These are phyloP conservation scores for Geotrichum bryndzae DNA, from an alignment of 1,139 yeast species.

Conservation along the genomic window DNA sequence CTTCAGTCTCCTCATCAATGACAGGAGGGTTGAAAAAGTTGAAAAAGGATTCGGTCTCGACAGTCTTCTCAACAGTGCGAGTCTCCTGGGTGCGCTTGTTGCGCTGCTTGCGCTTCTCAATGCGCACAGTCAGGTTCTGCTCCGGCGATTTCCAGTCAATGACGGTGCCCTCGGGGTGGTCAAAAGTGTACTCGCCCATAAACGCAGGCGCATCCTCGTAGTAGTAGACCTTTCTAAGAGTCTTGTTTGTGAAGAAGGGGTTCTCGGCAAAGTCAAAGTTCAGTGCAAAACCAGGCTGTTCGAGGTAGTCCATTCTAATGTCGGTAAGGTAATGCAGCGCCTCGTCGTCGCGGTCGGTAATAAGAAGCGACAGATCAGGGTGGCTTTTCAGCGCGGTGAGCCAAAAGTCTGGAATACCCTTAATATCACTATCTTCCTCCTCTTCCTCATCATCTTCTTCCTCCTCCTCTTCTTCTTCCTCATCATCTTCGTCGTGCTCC, in stretches of 20 bases:
- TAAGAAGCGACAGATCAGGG: conserved; percentile 73
- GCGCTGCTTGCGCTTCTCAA: conserved; percentile 96
- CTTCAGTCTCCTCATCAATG: conserved; percentile 45
- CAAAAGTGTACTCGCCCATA: conserved; percentile 93
- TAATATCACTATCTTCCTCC: conserved; percentile 38
- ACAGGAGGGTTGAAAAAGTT: conserved; percentile 87
- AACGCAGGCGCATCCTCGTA: conserved; percentile 44
- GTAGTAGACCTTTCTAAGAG: conserved; percentile 77
- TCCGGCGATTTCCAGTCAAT: conserved; percentile 82
- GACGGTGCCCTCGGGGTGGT: conserved; percentile 88
- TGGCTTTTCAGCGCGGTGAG: conserved; percentile 88
- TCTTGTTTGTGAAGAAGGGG: conserved; percentile 67
- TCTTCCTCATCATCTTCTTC: conserved; percentile 40
- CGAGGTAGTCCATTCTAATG: conserved; percentile 74
- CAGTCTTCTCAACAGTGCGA: conserved; percentile 88
- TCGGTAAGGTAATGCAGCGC: conserved; percentile 66
- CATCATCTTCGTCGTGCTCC: conserved; percentile 40
- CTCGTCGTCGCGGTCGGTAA: conserved; percentile 86
- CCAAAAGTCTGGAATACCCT: conserved; percentile 96
- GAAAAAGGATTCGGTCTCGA: conserved; percentile 91
- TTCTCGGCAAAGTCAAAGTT: conserved; percentile 75
- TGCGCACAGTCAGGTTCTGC: conserved; percentile 72
- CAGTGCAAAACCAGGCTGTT: conserved; percentile 84
- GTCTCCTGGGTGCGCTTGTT: conserved; percentile 96
- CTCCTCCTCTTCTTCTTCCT: conserved; percentile 42